phyloP scores from a whole-genome alignment of 176 grass and related monocot genomes.

The Lolium multiflorum region DNA sequence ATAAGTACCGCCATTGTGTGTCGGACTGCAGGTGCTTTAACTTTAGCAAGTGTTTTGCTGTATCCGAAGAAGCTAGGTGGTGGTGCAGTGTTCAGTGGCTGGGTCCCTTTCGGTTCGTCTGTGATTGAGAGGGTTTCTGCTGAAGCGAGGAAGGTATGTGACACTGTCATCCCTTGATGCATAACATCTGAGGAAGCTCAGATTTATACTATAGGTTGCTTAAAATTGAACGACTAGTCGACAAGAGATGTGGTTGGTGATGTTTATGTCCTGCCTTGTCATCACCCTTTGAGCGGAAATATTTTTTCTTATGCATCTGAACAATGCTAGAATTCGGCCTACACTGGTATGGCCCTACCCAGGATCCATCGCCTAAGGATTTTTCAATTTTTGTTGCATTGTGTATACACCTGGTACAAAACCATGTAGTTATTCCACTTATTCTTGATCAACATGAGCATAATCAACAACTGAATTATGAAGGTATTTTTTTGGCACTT shows the following conservation, averaged over 20 bases:
- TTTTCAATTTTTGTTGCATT: neutral
- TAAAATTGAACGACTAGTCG: neutral
- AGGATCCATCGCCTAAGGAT: neutral
- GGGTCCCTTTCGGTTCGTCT: slow-evolving; percentile 85
- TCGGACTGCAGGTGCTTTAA: slow-evolving; percentile 61
- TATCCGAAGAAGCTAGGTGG: slow-evolving; percentile 89
- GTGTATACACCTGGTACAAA: neutral
- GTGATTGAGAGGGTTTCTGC: slow-evolving; percentile 67
- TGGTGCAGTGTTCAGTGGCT: slow-evolving; percentile 83
- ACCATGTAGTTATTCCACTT: neutral
- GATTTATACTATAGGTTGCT: neutral
- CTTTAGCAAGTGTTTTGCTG: slow-evolving; percentile 85
- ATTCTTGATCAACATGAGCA: neutral
- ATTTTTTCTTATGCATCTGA: neutral
- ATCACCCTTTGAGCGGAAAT: slow-evolving; percentile 1
- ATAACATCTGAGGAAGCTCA: neutral
- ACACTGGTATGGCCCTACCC: neutral
- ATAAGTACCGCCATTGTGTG: neutral
- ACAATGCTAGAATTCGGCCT: neutral
- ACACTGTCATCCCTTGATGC: neutral
- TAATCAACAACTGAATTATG: slow-evolving; percentile 4
- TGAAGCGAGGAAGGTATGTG: slow-evolving; percentile 76
- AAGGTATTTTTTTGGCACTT: neutral
- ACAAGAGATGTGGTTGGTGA: neutral
- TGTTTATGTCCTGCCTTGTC: slow-evolving; percentile 2